Conservation (phyloP, 768 basidiomycete species). For the Lactifluus rugatus region DNA sequence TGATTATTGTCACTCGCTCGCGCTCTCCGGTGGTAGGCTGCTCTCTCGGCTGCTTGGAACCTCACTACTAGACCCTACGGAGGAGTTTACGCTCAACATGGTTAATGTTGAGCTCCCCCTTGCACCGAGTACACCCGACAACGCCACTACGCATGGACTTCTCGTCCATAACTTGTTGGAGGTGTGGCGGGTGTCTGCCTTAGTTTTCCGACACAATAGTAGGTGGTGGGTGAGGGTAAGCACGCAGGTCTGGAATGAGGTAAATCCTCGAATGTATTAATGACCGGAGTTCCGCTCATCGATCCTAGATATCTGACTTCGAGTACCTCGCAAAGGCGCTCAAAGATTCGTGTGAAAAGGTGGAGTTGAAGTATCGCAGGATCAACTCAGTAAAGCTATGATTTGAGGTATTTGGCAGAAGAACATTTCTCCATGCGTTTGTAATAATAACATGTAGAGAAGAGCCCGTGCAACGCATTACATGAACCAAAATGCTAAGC, state of each 20-base stretch:
- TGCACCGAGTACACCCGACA: constrained; percentile 21
- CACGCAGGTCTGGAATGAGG: constrained; percentile 32
- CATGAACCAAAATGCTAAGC: neutral
- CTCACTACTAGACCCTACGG: constrained; percentile 43
- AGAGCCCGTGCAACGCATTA: neutral
- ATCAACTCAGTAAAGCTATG: neutral
- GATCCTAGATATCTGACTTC: constrained; percentile 23
- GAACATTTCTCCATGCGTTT: neutral
- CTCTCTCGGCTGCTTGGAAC: constrained; percentile 57
- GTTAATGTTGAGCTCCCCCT: constrained; percentile 42
- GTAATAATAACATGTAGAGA: too few relatives aligned
- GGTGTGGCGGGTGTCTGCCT: constrained; percentile 26
- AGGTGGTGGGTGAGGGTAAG: constrained; percentile 30
- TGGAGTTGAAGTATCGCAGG: constrained; percentile 9
- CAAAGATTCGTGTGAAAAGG: constrained; percentile 19
- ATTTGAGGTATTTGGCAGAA: neutral
- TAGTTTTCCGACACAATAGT: constrained; percentile 25
- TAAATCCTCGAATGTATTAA: constrained; percentile 8
- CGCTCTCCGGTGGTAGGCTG: constrained; percentile 50
- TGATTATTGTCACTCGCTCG: constrained; percentile 59
- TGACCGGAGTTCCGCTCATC: neutral
- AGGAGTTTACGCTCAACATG: constrained; percentile 61
- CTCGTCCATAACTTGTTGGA: constrained; percentile 23
- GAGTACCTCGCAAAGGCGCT: constrained; percentile 24
- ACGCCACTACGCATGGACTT: constrained; percentile 11